Evolutionary conservation across 2,329 filamentous ascomycete species (phyloP).

Genomic region (Botrytis galanthina): DNA sequence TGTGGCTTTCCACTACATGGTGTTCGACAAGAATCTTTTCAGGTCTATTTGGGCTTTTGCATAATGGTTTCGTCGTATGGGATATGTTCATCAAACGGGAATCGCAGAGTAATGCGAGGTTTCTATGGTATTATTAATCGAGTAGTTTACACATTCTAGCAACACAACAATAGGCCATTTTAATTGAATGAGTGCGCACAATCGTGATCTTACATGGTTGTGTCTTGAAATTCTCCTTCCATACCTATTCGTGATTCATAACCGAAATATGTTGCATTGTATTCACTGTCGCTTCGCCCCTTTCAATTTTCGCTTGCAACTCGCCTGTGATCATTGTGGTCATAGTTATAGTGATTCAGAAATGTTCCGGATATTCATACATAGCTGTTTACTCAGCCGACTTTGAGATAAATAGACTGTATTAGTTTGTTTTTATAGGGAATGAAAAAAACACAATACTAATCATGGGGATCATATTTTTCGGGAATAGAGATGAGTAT

Average conservation of each 20-base stretch:
- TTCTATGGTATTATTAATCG: neutral
- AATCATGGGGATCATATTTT: neutral
- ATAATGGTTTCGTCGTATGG: neutral
- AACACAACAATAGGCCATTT: neutral
- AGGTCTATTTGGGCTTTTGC: neutral
- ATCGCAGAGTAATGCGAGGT: neutral
- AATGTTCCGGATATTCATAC: neutral
- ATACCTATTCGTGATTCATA: neutral
- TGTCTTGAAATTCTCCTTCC: neutral
- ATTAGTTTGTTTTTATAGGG: neutral
- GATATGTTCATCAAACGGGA: neutral
- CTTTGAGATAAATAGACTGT: neutral
- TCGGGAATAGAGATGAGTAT: neutral
- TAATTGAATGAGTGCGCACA: neutral
- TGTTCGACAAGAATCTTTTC: neutral
- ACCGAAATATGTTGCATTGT: neutral
- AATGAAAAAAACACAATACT: too few relatives aligned
- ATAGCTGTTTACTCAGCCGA: neutral
- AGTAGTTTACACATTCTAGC: neutral
- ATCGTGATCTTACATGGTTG: neutral
- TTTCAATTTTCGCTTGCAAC: neutral
- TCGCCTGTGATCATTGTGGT: neutral
- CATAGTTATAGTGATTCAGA: neutral
- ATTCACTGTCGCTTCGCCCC: neutral
- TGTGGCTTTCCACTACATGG: neutral